Base-by-base conservation (phyloP, 2,329 filamentous ascomycete genomes). In the Berkeleyomyces rouxiae region DNA sequence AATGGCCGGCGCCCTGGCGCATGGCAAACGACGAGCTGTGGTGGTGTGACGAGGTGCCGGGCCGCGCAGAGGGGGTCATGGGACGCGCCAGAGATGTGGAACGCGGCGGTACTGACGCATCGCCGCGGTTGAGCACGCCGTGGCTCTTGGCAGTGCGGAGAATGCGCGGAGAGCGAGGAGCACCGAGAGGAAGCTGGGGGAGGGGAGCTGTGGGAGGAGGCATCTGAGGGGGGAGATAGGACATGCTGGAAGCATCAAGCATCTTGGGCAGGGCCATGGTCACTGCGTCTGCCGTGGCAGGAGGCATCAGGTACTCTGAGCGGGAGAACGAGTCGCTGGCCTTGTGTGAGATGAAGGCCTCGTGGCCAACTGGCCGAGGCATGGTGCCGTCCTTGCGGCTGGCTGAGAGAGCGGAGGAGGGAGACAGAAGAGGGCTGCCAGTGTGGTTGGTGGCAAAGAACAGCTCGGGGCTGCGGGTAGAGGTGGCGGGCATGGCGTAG, bases 271-370 rank as follows among this genome's bases (percentile, higher is more conserved):
- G 9, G 13, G 59, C 46, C 3, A 47, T 13, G 3, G 55, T 7
- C n/a, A 40, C 36, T 4, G 11, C 47, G 7, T 31, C 58, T 33
- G 36, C 42, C 46, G 36, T 58, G 36, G 47, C 23, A 9, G 23
- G 39, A 16, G 33, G 43, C 36, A 57, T 16, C 6, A 57, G 53
- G 16, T 47, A n/a, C 40, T 64, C 62, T 1, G 40, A 47, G 36
- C 63, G 51, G 10, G 63, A 64, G 63, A 64, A 64, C 33, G 59
- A 61, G 42, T 64, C 63, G 49, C 37, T 58, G n/a, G 63, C 63
- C 53, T 64, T 64, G 44, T 64, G 63, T 4, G 63, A 64, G 57
- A 64, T 64, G 53, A 64, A 64, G 57, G 63, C 63, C 31, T 64
- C 63, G 47, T 64, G 63, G 43, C 63, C 63, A 4, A 64, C 63